Conservation (phyloP, 2,329 filamentous ascomycete species). For the Colletotrichum tropicicola region DNA sequence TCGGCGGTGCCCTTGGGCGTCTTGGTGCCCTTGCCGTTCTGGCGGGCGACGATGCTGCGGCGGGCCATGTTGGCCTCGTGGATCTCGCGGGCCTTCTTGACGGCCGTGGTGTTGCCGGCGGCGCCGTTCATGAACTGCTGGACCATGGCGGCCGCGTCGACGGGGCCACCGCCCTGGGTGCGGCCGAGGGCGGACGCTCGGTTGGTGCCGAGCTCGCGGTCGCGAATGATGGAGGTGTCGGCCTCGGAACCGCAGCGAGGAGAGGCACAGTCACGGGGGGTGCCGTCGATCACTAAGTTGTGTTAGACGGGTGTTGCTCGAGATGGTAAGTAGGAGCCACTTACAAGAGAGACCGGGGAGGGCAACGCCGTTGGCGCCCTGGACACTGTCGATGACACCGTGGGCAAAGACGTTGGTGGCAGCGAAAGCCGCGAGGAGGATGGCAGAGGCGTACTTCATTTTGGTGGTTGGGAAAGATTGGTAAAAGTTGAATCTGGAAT, state of each 20-base stretch:
- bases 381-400: slow-evolving; percentile 64
- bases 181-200: slow-evolving; percentile 68
- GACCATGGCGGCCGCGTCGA: slow-evolving; percentile 66
- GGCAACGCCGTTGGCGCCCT: slow-evolving; percentile 67
- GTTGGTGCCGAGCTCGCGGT: slow-evolving; percentile 62
- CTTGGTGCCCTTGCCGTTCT: slow-evolving; percentile 27
- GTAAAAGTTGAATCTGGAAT: slow-evolving; percentile 1
- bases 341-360: slow-evolving; percentile 63
- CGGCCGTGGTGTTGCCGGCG: slow-evolving; percentile 46
- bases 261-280: slow-evolving; percentile 71
- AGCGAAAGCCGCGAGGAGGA: slow-evolving; percentile 47
- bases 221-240: slow-evolving; percentile 74
- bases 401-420: slow-evolving; percentile 61
- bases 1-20: slow-evolving; percentile 47
- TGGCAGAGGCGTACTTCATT: slow-evolving; percentile 36
- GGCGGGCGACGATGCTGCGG: slow-evolving; percentile 25
- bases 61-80: slow-evolving; percentile 50
- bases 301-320: not conserved
- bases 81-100: slow-evolving; percentile 47
- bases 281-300: slow-evolving; percentile 66
- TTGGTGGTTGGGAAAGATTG: slow-evolving; percentile 26
- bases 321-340: not conserved
- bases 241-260: slow-evolving; percentile 70
- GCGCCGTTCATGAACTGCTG: slow-evolving; percentile 64
- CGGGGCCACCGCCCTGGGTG: slow-evolving; percentile 66